phyloP scores from a whole-genome alignment of 345 rosid species.

The Tarenaya hassleriana region DNA sequence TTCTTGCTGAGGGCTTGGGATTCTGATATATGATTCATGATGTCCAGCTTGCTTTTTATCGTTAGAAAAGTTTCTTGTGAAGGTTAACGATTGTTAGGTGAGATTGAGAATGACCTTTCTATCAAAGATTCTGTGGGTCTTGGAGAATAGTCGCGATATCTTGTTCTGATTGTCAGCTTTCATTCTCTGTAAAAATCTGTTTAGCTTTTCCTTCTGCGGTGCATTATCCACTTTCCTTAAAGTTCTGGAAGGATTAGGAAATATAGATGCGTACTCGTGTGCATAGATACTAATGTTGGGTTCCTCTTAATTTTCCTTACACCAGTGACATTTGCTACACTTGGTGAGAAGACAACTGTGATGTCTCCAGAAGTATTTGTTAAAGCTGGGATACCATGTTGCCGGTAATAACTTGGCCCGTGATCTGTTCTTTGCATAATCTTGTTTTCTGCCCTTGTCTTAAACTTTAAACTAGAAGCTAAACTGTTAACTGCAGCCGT shows the following conservation, averaged over 20 bases:
- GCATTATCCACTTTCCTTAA: too few species aligned
- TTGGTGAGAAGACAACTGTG: slow-evolving; percentile 96
- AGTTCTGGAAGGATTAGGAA: too few species aligned
- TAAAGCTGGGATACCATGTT: slow-evolving; percentile 89
- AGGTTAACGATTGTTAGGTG: slow-evolving; percentile 2
- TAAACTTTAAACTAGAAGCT: neutral
- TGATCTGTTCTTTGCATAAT: slow-evolving; percentile 22
- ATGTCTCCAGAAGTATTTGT: slow-evolving; percentile 97
- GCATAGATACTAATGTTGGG: neutral
- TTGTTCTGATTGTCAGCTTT: too few species aligned
- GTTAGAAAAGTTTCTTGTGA: neutral
- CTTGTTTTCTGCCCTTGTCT: neutral
- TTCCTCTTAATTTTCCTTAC: slow-evolving; percentile 3
- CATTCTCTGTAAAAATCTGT: too few species aligned
- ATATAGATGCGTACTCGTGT: too few species aligned
- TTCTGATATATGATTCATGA: neutral
- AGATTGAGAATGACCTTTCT: neutral
- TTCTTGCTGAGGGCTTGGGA: neutral
- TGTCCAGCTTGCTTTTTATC: neutral
- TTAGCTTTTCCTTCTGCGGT: too few species aligned
- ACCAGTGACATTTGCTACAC: slow-evolving; percentile 75
- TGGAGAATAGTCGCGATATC: too few species aligned
- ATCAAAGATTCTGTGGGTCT: neutral
- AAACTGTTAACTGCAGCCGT: neutral
- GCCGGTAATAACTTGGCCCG: slow-evolving; percentile 54